Conservation (phyloP, 1,139 yeast genomes). For the Lodderomyces oxycetoniae region DNA sequence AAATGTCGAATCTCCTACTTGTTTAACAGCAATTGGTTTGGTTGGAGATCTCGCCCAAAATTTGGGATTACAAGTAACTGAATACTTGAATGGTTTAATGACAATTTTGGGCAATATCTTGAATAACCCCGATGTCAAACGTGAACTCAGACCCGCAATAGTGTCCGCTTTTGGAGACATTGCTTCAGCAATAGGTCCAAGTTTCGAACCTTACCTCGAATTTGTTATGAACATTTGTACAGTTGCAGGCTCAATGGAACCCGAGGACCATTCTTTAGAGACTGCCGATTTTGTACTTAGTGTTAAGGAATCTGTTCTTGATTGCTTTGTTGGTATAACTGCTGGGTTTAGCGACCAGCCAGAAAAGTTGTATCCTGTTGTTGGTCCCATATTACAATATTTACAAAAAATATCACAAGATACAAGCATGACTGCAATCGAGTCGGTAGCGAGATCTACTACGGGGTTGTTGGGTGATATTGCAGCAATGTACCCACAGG, state of each 20-base stretch:
- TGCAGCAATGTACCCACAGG: conserved; percentile 78
- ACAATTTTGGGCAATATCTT: conserved; percentile 70
- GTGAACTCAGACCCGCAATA: conserved; percentile 81
- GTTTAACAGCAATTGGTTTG: conserved; percentile 87
- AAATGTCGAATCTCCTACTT: conserved; percentile 78
- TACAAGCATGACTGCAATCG: conserved; percentile 54
- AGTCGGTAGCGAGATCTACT: conserved; percentile 67
- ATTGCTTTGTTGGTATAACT: conserved; percentile 91
- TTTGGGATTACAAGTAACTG: conserved; percentile 65
- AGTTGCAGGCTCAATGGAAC: conserved; percentile 51
- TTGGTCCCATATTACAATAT: conserved; percentile 67
- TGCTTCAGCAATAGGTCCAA: conserved; percentile 79
- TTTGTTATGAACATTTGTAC: conserved; percentile 72
- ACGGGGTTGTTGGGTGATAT: conserved; percentile 91
- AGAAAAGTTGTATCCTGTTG: conserved; percentile 58
- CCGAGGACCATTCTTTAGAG: conserved; percentile 61
- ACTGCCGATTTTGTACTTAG: conserved; percentile 69
- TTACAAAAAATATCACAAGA: conserved; percentile 58
- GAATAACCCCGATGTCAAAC: conserved; percentile 60
- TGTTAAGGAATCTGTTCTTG: conserved; percentile 82
- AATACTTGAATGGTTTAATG: conserved; percentile 80
- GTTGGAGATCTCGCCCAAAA: conserved; percentile 98
- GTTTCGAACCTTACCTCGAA: conserved; percentile 68
- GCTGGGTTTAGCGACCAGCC: conserved; percentile 77
- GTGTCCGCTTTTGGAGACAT: conserved; percentile 96